These are phyloP conservation scores for Darksidea phi DNA, from an alignment of 495 filamentous ascomycete genomes.

Conservation along the genomic window DNA sequence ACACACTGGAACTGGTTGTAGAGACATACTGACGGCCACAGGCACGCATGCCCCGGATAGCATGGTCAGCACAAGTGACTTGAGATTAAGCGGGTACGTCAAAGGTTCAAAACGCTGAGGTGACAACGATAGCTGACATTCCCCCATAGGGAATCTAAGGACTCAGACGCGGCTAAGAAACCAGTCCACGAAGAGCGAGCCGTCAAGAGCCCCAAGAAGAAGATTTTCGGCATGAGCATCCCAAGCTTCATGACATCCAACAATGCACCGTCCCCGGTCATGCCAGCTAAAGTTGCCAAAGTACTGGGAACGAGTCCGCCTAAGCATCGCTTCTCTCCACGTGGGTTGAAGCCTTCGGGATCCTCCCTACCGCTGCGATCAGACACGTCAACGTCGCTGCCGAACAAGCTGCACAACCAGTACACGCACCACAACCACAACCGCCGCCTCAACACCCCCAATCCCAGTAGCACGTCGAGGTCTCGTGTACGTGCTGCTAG, in stretches of 20 bases:
- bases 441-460: constrained; percentile 3
- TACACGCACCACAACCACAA: constrained; percentile 11
- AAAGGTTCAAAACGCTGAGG: no score
- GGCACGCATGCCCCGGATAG: no score
- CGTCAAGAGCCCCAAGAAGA: constrained; percentile 42
- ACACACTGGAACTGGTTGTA: no score
- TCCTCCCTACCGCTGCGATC: not conserved
- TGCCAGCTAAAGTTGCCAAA: constrained; percentile 26
- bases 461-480: not conserved
- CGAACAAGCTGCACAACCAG: constrained; percentile 10
- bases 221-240: constrained; percentile 40
- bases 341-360: not conserved
- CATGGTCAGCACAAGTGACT: no score
- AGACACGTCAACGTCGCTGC: constrained; percentile 25
- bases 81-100: no score
- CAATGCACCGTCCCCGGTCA: constrained; percentile 15
- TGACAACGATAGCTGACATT: not conserved
- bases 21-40: no score
- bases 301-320: constrained; percentile 12
- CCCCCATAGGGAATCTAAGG: not conserved
- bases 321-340: not conserved
- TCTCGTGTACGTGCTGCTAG: not conserved
- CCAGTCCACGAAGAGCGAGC: no score
- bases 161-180: no score
- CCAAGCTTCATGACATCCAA: constrained; percentile 16